Percentiles rank a stretch among this genome's conserved stretches.
Conservation (phyloP, 768 basidiomycete genomes). For the Leccinum subgranulosum region DNA sequence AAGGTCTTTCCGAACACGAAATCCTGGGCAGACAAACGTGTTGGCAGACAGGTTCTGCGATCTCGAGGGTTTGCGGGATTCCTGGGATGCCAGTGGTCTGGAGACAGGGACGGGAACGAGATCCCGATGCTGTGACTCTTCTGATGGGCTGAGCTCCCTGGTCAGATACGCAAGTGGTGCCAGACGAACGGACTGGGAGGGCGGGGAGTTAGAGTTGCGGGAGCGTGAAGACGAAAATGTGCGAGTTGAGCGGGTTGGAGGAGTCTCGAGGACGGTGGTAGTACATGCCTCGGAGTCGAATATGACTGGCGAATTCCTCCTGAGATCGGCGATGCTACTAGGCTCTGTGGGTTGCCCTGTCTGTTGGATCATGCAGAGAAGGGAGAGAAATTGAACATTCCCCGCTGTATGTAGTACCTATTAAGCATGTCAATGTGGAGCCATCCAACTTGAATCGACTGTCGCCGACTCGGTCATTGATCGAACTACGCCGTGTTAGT, state of each 20-base stretch:
- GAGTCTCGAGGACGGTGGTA: constrained; percentile 38
- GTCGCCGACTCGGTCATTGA: too few species aligned
- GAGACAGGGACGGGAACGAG: not conserved
- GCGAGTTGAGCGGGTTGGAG: constrained; percentile 54
- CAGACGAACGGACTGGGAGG: constrained; percentile 32
- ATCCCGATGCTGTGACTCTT: constrained; percentile 21
- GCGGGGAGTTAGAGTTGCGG: constrained; percentile 45
- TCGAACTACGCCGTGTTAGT: too few species aligned
- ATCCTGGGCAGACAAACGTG: constrained; percentile 51
- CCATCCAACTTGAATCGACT: too few species aligned
- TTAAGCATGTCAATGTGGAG: too few species aligned
- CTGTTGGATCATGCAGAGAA: too few species aligned
- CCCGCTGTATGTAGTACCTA: too few species aligned
- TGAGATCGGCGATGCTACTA: constrained; percentile 53
- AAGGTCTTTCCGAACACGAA: constrained; percentile 70
- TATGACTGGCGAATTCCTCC: constrained; percentile 74
- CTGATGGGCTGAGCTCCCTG: constrained; percentile 47
- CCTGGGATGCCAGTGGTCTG: constrained; percentile 21
- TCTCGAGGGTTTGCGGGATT: constrained; percentile 35
- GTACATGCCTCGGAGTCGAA: constrained; percentile 52
- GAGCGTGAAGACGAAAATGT: constrained; percentile 65
- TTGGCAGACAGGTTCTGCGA: constrained; percentile 47
- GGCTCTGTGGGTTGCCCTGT: constrained; percentile 2
- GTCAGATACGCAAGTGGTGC: constrained; percentile 56
- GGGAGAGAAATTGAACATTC: not conserved